Evolutionary conservation across 352 stramenopile species (phyloP).

Genomic region (Lagenidium sp.): DNA sequence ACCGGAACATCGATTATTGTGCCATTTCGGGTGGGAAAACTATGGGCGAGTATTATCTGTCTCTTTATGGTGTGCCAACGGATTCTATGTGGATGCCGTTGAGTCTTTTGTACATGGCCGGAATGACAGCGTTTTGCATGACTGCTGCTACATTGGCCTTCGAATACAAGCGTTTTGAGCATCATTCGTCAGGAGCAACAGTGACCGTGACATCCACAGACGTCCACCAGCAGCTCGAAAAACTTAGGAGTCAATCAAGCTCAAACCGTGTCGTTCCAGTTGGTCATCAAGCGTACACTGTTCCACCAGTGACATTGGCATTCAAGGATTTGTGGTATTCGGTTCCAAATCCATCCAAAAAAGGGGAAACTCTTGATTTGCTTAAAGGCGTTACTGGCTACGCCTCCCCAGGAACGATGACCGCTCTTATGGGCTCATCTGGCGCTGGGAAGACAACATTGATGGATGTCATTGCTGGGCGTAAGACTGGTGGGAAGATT

Average conservation of each 20-base stretch:
- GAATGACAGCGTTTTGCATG: slow-evolving; percentile 2
- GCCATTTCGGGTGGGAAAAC: slow-evolving; percentile 8
- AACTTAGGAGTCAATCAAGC: slow-evolving; percentile 5
- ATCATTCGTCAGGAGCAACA: slow-evolving; percentile 1
- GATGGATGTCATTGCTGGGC: slow-evolving; percentile 16
- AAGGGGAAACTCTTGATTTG: slow-evolving; percentile 13
- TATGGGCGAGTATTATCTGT: slow-evolving; percentile 28
- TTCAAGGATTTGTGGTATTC: slow-evolving; percentile 25
- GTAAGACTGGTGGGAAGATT: slow-evolving; percentile 75
- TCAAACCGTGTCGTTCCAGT: neutral
- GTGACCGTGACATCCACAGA: slow-evolving; percentile 10
- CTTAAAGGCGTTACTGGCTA: slow-evolving; percentile 25
- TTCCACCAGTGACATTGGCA: slow-evolving; percentile 14
- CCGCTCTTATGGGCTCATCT: slow-evolving; percentile 28
- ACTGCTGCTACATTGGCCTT: slow-evolving; percentile 4
- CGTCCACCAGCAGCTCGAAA: slow-evolving; percentile 10
- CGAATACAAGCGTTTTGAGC: slow-evolving; percentile 18
- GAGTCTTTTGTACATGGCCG: slow-evolving; percentile 10
- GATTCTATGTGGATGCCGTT: slow-evolving; percentile 12
- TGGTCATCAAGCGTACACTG: slow-evolving; percentile 2
- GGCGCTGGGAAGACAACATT: slow-evolving; percentile 24
- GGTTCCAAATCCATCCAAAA: slow-evolving; percentile 6
- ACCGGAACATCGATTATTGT: slow-evolving; percentile 30
- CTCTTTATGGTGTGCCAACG: slow-evolving; percentile 17
- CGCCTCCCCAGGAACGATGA: slow-evolving; percentile 22